A percentile compares a stretch with the other conserved stretches of the same genome.
Evolutionary conservation across 495 filamentous ascomycete genomes (phyloP).

Genomic region (Ramalina peruviana): DNA sequence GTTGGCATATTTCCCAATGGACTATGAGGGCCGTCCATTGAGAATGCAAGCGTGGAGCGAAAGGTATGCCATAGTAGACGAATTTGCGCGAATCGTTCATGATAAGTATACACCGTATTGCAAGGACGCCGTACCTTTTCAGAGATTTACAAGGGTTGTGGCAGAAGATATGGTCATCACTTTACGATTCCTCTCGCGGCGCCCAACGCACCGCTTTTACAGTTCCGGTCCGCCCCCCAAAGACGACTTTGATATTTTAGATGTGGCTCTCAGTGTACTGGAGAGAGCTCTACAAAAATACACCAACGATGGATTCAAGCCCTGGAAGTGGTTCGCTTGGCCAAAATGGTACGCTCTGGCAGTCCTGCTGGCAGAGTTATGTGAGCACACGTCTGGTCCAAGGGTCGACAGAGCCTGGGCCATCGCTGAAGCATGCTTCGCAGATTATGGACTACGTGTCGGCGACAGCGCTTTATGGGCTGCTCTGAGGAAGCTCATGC

Average conservation of each 20-base stretch:
- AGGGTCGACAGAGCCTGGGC: conserved; percentile 1
- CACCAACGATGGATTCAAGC: background rate
- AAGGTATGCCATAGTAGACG: background rate
- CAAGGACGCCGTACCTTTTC: background rate
- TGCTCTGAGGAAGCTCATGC: background rate
- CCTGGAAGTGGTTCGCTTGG: conserved; percentile 5
- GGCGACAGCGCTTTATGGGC: background rate
- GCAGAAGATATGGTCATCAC: conserved; percentile 1
- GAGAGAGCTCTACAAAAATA: background rate
- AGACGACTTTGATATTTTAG: conserved; percentile 1
- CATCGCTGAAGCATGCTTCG: background rate
- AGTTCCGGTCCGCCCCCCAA: background rate
- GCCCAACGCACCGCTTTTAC: background rate
- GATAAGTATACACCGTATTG: background rate
- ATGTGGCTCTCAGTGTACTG: conserved; percentile 1
- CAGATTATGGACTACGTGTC: background rate
- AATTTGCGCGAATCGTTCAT: background rate
- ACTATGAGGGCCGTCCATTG: background rate
- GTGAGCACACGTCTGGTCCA: background rate
- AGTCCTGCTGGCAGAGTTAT: conserved; percentile 2
- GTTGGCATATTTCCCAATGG: background rate
- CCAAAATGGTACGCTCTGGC: conserved; percentile 6
- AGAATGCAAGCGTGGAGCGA: background rate
- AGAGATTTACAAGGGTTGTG: background rate
- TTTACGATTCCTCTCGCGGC: background rate